Percentiles rank a stretch among this genome's conserved stretches.
phyloP scores from a whole-genome alignment of 306 rosid species.

The Arachis hypogaea region DNA sequence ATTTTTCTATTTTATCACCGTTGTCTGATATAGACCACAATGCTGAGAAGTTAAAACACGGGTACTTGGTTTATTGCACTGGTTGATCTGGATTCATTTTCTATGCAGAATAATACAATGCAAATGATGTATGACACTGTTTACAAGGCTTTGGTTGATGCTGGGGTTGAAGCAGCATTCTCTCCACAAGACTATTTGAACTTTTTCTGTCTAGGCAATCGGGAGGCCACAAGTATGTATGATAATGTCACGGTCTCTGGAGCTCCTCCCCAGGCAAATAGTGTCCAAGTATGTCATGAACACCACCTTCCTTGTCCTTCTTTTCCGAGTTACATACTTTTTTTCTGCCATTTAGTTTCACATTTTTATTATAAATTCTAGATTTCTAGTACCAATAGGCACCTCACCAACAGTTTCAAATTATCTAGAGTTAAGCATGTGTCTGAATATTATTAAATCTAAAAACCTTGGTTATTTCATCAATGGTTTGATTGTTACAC shows the following conservation, averaged over 20 bases:
- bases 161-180: slow-evolving; percentile 81
- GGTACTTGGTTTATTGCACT: slow-evolving; percentile 28
- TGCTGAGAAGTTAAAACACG: background rate
- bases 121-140: slow-evolving; percentile 96
- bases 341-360: background rate
- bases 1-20: slow-evolving; percentile 8
- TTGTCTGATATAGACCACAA: background rate
- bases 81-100: slow-evolving; percentile 25
- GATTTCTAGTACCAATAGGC: background rate
- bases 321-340: slow-evolving; percentile 6
- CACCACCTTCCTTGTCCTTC: background rate
- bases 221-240: slow-evolving; percentile 60
- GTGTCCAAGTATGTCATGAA: slow-evolving; percentile 68
- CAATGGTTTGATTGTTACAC: no score
- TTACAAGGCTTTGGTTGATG: slow-evolving; percentile 85
- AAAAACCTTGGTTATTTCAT: no score
- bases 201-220: slow-evolving; percentile 94
- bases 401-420: no score
- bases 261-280: slow-evolving; percentile 71
- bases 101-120: slow-evolving; percentile 88
- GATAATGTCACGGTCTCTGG: slow-evolving; percentile 47
- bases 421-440: no score
- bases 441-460: no score
- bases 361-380: slow-evolving; percentile 19
- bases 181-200: slow-evolving; percentile 89